A percentile compares a stretch with the other conserved stretches of the same genome.
phyloP scores from a whole-genome alignment of 176 grass and related monocot species.

The Eragrostis curvula region DNA sequence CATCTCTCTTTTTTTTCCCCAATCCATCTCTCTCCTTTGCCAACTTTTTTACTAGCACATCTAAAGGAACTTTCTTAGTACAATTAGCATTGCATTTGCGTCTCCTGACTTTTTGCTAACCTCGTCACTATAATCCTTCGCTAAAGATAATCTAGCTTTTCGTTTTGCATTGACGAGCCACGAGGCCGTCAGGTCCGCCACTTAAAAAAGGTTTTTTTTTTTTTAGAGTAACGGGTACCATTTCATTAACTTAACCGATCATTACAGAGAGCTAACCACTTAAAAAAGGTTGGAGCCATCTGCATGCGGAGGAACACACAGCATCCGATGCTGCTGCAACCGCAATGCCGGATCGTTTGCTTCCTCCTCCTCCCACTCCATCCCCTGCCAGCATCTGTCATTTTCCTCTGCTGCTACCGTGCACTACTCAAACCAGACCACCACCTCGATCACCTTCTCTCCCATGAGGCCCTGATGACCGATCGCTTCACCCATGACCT shows the following conservation, averaged over 20 bases:
- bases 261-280: no score
- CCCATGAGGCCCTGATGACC: neutral
- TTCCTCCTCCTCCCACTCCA: constrained; percentile 24
- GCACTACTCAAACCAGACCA: neutral
- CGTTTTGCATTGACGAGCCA: constrained; percentile 12
- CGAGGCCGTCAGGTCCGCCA: constrained; percentile 4
- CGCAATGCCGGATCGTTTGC: constrained; percentile 10
- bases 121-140: neutral
- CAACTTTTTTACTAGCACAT: neutral
- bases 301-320: constrained; percentile 4
- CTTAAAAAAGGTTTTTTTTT: constrained; percentile 1
- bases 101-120: neutral
- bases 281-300: constrained; percentile 13
- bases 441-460: neutral
- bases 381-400: neutral
- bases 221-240: no score
- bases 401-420: neutral
- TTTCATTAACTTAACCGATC: no score
- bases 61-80: neutral
- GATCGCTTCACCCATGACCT: neutral
- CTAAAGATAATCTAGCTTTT: neutral
- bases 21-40: neutral
- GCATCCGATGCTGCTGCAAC: constrained; percentile 46
- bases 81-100: neutral
- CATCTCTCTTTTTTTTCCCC: neutral